These are phyloP conservation scores for Novymonas esmeraldas DNA, from an alignment of 208 protist genomes.

Conservation along the genomic window DNA sequence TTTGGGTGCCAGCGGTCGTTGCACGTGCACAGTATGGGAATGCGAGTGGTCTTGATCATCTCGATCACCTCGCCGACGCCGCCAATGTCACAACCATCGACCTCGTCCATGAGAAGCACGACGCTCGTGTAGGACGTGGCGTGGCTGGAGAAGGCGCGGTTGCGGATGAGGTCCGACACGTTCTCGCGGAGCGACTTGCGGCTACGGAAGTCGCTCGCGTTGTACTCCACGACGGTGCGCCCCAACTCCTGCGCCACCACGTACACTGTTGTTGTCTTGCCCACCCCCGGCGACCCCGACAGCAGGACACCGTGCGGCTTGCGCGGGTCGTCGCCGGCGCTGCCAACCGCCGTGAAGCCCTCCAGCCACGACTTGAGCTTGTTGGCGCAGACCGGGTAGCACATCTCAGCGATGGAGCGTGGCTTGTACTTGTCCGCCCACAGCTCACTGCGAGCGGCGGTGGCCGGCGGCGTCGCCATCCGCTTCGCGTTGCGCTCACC, in stretches of 20 bases:
- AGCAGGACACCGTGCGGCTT: slow-evolving; percentile 86
- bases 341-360: slow-evolving; percentile 77
- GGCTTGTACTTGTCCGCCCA: slow-evolving; percentile 99
- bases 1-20: slow-evolving; percentile 97
- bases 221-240: slow-evolving; percentile 97
- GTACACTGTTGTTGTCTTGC: slow-evolving; percentile 98
- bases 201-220: slow-evolving; percentile 98
- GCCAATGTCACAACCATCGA: slow-evolving; percentile 99
- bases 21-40: slow-evolving; percentile 99
- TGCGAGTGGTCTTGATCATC: slow-evolving; percentile 92
- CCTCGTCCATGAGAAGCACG: slow-evolving; percentile 99
- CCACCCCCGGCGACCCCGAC: slow-evolving; percentile 98
- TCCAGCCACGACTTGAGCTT: slow-evolving; percentile 93
- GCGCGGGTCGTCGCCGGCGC: slow-evolving; percentile 40
- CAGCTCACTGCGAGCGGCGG: slow-evolving; percentile 43
- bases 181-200: slow-evolving; percentile 91
- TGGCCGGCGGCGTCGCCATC: background rate
- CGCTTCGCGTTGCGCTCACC: background rate
- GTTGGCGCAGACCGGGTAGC: slow-evolving; percentile 87
- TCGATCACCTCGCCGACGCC: slow-evolving; percentile 96
- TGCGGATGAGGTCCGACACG: slow-evolving; percentile 75
- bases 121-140: slow-evolving; percentile 73
- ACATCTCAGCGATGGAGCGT: slow-evolving; percentile 83
- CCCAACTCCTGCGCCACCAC: slow-evolving; percentile 90
- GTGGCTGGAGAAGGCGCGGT: slow-evolving; percentile 70